Base-by-base conservation (phyloP, 768 basidiomycete species). In the Lyophyllum semitale region DNA sequence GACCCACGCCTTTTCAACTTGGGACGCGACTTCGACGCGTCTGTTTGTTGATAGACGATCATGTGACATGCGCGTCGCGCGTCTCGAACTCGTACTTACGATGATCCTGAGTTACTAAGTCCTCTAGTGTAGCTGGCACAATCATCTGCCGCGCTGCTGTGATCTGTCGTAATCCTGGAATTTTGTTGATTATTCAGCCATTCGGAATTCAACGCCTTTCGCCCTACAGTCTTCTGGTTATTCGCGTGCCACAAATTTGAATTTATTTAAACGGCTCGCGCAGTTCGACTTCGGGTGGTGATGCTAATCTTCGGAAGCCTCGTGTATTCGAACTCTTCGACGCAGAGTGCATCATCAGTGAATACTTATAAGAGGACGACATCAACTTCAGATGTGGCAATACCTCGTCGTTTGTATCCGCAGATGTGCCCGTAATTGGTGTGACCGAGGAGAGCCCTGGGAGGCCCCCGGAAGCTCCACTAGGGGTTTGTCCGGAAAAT, bases 291-390 rank as follows among this genome's bases (percentile, higher is more conserved):
- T n/a, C n/a, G n/a, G 84, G 84, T 50, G 85, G 85, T 88, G 41
- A 84, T 85, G 64, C 87, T 87, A 51, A 88, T 72, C 57, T 84
- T 73, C 23, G 80, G 82, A 18, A 76, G 67, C 23, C 85, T 79
- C 37, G 79, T 69, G 59, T 80, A 71, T 63, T 87, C n/a, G n/a
- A n/a, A n/a, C n/a, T 87, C 66, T 79, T 82, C 29, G 82, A 81
- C 11, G 84, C 84, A 12, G 84, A 81, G 61, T 86, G 86, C 59
- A 85, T 65, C 83, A 87, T 87, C 47, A 87, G 67, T 12, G 84
- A 83, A 66, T 86, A 84, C 70, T 85, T 71, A n/a, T n/a, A n/a
- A n/a, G 37, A 86, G 72, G 18, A 85, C 78, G 13, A 86, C 84
- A 63, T 87, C 85, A n/a, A 84, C 85, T 40, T 65, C 46, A 76